Evolutionary conservation across 139 green algal species (phyloP), one percentile per base, ranked within the genome.

Genomic region (Marvania coccoides): DNA sequence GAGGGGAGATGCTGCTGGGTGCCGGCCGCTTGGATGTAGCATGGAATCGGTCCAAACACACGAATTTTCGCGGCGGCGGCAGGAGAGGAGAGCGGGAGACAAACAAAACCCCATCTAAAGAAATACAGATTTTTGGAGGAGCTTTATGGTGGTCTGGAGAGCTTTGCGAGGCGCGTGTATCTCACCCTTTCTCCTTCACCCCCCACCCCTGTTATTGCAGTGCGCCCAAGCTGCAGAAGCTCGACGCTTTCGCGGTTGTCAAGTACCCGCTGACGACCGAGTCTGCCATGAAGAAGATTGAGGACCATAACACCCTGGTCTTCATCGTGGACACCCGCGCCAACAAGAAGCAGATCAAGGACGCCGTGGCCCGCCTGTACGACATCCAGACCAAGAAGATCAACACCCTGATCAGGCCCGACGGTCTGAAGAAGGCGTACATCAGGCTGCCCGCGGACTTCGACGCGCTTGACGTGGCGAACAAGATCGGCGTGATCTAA

Each of bases 401-500:
- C 85, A 99, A 99, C 86, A 99, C 93, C 13, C 84, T 99, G 36
- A 97, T 99, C 81, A 76, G 91, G 35, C 93, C 95, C 26, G 93
- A 99, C 59, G 94, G 95, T 51, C 57, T 76, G 57, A 99, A 99
- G 92, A 99, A 99, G 91, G 95, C 94, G 30, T 99, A 97, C 66
- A 91, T 98, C 51, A 82, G 93, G 39, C 77, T 99, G 8, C 95
- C 91, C 26, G 67, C 85, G 5, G 95, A 99, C 76, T 95, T 95
- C 63, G 95, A 99, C 74, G 95, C 95, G n/a, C 79, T 99, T 42
- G 95, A 99, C 70, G 91, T 99, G 34, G 95, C 95, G 69, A 99
- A 99, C 91, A 98, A 96, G 86, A 97, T 99, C 68, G 94, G 93
- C 77, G 96, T 99, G 77, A 98, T 99, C 81, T 98, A 94, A 91